Evolutionary conservation across 805 yeast species (phyloP).

Genomic region (Vanderwaltozyma polyspora): DNA sequence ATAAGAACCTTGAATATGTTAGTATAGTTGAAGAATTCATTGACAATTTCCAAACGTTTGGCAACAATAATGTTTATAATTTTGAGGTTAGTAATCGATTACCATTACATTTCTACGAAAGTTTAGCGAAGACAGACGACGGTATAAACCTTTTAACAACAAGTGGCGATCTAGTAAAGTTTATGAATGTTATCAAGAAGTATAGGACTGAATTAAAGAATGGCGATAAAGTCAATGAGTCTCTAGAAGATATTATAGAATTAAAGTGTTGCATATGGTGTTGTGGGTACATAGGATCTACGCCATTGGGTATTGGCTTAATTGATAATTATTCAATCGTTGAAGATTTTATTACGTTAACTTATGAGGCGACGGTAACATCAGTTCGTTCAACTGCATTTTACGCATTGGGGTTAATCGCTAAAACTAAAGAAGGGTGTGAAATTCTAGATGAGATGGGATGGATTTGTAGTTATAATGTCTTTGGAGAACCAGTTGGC

Average conservation of each 20-base stretch:
- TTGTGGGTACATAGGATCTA: conserved; percentile 69
- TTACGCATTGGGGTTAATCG: conserved; percentile 62
- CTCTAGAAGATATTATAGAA: conserved; percentile 30
- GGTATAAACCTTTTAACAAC: conserved; percentile 56
- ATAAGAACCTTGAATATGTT: conserved; percentile 37
- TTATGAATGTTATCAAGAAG: conserved; percentile 28
- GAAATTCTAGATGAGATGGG: conserved; percentile 74
- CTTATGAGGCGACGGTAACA: conserved; percentile 38
- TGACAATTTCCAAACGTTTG: conserved; percentile 7
- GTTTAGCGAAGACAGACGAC: conserved; percentile 66
- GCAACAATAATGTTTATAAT: background rate
- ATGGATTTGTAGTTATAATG: conserved; percentile 49
- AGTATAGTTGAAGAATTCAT: conserved; percentile 33
- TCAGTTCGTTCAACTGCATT: conserved; percentile 68
- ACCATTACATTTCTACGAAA: conserved; percentile 70
- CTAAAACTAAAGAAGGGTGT: conserved; percentile 65
- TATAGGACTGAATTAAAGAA: conserved; percentile 16
- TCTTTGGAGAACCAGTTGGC: conserved; percentile 33
- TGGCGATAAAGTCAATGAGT: conserved; percentile 12
- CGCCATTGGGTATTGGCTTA: conserved; percentile 54
- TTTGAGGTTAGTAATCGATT: conserved; percentile 10
- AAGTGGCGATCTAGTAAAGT: conserved; percentile 35
- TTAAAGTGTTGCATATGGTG: conserved; percentile 81
- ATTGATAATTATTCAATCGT: conserved; percentile 43
- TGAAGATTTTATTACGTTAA: conserved; percentile 42